Conservation (phyloP, 2,329 filamentous ascomycete species). For the Colletotrichum nymphaeae region DNA sequence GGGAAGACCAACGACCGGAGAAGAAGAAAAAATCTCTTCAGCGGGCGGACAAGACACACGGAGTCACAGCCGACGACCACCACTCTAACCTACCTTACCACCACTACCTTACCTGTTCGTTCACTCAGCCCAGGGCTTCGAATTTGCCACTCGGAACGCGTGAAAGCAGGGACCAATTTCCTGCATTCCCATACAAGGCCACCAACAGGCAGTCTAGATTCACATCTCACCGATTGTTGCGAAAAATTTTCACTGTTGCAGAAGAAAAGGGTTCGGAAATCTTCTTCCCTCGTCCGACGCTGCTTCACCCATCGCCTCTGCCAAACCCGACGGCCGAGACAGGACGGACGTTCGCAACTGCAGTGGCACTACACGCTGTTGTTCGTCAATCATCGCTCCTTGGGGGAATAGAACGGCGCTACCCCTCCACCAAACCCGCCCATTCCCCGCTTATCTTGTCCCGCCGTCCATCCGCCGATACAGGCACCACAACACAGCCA, state of each 20-base stretch:
- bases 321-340: conserved; percentile 35
- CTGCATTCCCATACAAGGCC: conserved; percentile 31
- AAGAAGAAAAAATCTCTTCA: conserved; percentile 31
- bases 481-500: conserved; percentile 6
- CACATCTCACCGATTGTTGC: conserved; percentile 18
- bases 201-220: conserved; percentile 28
- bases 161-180: conserved; percentile 31
- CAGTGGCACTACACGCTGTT: conserved; percentile 3
- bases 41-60: conserved; percentile 10
- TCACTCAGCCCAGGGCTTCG: conserved; percentile 16
- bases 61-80: neutral
- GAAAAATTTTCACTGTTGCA: conserved; percentile 30
- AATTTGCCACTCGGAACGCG: conserved; percentile 32
- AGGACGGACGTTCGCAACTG: conserved; percentile 13
- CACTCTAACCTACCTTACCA: neutral
- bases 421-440: conserved; percentile 29
- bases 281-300: conserved; percentile 12
- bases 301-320: conserved; percentile 13
- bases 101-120: neutral
- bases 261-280: conserved; percentile 1
- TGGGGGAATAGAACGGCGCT: conserved; percentile 32
- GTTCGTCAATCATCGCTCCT: conserved; percentile 32
- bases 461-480: conserved; percentile 20
- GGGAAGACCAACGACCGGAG: conserved; percentile 4
- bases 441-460: conserved; percentile 33